Evolutionary conservation across 495 filamentous ascomycete species (phyloP).

Genomic region (Aspergillus indologenus): DNA sequence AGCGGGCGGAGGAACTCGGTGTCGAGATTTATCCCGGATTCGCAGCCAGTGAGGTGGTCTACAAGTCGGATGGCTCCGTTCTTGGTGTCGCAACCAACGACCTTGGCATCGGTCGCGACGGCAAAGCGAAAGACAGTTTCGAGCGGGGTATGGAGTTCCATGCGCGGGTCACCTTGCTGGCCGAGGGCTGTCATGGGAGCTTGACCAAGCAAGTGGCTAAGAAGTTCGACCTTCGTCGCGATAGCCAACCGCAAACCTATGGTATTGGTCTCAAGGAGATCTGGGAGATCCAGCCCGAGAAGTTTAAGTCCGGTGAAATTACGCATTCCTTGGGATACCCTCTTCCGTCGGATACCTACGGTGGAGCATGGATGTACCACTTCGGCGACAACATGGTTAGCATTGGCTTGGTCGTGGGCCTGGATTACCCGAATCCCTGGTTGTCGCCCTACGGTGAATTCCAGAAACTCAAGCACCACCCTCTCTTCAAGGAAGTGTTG

Average conservation of each 20-base stretch:
- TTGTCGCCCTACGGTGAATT: constrained; percentile 94
- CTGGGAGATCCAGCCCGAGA: constrained; percentile 93
- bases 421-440: constrained; percentile 97
- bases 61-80: constrained; percentile 80
- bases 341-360: constrained; percentile 83
- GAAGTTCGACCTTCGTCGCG: constrained; percentile 85
- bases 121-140: constrained; percentile 85
- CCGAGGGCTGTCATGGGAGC: constrained; percentile 94
- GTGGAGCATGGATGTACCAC: constrained; percentile 98
- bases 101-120: constrained; percentile 74
- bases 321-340: constrained; percentile 94
- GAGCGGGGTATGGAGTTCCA: constrained; percentile 99
- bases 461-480: constrained; percentile 98
- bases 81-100: constrained; percentile 97
- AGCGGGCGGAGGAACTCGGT: constrained; percentile 92
- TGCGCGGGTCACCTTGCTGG: constrained; percentile 88
- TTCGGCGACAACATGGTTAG: constrained; percentile 97
- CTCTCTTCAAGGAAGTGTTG: constrained; percentile 74
- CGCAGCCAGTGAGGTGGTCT: constrained; percentile 89
- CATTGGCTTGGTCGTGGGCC: constrained; percentile 86
- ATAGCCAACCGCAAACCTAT: constrained; percentile 93
- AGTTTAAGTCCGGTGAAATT: constrained; percentile 83
- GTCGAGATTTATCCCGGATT: constrained; percentile 98
- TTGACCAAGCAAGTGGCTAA: constrained; percentile 93
- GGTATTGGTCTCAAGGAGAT: constrained; percentile 94